Percentiles rank a stretch among this genome's conserved stretches.
Conservation (phyloP, 2,329 filamentous ascomycete species). For the Exophiala viscosa region DNA sequence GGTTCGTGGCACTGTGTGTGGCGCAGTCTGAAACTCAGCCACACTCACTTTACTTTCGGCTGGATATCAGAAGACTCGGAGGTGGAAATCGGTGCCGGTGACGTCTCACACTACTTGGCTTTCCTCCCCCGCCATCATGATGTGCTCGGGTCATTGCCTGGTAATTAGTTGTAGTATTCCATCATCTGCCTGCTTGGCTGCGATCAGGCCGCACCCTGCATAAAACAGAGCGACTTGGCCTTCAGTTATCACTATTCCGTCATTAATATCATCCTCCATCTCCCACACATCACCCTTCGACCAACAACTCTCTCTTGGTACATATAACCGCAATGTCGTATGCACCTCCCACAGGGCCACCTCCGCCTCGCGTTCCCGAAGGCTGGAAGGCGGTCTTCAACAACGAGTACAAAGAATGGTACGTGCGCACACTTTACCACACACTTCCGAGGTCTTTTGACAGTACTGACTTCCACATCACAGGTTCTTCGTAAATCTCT, state of each 20-base stretch:
- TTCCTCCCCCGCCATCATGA: too few relatives aligned
- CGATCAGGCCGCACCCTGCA: too few relatives aligned
- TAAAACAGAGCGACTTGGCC: too few relatives aligned
- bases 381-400: conserved; percentile 72
- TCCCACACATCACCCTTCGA: conserved; percentile 2
- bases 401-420: conserved; percentile 83
- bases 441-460: neutral
- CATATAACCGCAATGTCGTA: conserved; percentile 2
- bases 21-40: too few relatives aligned
- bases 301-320: conserved; percentile 24
- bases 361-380: conserved; percentile 62
- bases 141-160: too few relatives aligned
- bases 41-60: too few relatives aligned
- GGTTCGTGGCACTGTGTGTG: too few relatives aligned
- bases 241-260: neutral
- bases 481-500: conserved; percentile 87
- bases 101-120: too few relatives aligned
- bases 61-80: too few relatives aligned
- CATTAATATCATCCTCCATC: neutral
- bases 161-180: too few relatives aligned
- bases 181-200: too few relatives aligned
- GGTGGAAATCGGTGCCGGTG: too few relatives aligned
- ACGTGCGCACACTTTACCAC: conserved; percentile 23
- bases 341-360: conserved; percentile 47
- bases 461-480: conserved; percentile 5